Percentiles rank a stretch among this genome's conserved stretches.
phyloP scores from a whole-genome alignment of 306 rosid species.

The Gastrolobium bilobum region DNA sequence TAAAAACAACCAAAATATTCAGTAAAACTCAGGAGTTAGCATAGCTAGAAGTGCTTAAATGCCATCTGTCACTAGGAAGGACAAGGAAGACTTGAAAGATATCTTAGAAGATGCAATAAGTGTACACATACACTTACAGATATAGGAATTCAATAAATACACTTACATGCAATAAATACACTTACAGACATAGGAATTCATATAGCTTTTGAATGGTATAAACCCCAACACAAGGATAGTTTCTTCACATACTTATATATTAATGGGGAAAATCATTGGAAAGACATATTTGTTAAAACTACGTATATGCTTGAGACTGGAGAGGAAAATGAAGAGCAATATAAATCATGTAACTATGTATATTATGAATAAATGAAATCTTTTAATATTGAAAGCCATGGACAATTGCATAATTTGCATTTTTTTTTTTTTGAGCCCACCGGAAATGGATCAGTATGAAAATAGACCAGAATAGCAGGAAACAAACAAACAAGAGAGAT shows the following conservation, averaged over 20 bases:
- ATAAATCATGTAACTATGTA: background rate
- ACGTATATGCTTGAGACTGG: background rate
- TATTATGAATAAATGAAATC: slow-evolving; percentile 12
- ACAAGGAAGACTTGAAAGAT: slow-evolving; percentile 18
- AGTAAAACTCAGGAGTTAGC: slow-evolving; percentile 33
- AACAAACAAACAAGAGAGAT: too few species aligned
- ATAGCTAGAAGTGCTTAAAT: slow-evolving; percentile 23
- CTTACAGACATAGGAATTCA: slow-evolving; percentile 22
- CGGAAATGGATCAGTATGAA: too few species aligned
- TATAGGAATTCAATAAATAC: slow-evolving; percentile 26
- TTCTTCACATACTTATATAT: background rate
- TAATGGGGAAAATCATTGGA: slow-evolving; percentile 8
- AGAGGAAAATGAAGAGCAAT: slow-evolving; percentile 12
- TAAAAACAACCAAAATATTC: slow-evolving; percentile 9
- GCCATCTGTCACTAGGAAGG: background rate
- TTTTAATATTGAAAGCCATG: background rate
- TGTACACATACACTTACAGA: background rate
- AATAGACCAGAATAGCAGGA: too few species aligned
- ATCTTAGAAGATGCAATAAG: slow-evolving; percentile 18
- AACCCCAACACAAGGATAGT: background rate
- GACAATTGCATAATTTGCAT: slow-evolving; percentile 32
- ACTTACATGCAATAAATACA: slow-evolving; percentile 16
- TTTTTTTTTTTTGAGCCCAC: background rate
- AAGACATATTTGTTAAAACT: slow-evolving; percentile 16
- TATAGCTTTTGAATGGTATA: slow-evolving; percentile 22